Conservation (phyloP, 306 rosid genomes). For the Spatholobus suberectus region DNA sequence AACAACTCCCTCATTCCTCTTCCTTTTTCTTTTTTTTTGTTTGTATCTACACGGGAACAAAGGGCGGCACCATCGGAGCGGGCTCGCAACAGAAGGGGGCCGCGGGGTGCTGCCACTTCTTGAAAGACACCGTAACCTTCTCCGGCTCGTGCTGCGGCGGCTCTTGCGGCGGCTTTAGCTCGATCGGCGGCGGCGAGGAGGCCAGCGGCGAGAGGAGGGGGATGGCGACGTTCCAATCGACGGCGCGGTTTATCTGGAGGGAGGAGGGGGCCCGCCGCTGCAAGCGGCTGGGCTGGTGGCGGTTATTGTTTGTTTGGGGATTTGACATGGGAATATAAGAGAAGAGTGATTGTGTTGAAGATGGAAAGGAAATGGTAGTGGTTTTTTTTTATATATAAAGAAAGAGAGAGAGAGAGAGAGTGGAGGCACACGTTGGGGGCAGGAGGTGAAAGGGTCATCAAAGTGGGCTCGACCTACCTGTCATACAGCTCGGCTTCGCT, state of each 20-base stretch:
- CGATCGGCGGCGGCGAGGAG: constrained; percentile 62
- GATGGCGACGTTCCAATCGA: constrained; percentile 89
- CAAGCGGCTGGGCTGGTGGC: constrained; percentile 67
- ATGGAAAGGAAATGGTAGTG: background rate
- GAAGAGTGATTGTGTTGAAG: background rate
- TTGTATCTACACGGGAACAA: constrained; percentile 57
- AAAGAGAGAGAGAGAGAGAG: background rate
- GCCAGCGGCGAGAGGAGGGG: constrained; percentile 83
- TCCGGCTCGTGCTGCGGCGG: constrained; percentile 50
- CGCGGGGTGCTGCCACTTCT: constrained; percentile 98
- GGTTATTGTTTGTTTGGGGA: constrained; percentile 18
- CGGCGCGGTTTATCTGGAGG: constrained; percentile 59
- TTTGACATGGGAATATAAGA: constrained; percentile 60
- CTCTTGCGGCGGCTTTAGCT: constrained; percentile 38
- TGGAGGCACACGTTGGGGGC: constrained; percentile 3
- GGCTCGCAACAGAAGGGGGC: constrained; percentile 84
- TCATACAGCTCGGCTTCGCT: constrained; percentile 39
- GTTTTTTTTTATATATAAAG: background rate
- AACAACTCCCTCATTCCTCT: background rate
- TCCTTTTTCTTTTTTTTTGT: background rate
- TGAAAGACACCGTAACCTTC: constrained; percentile 48
- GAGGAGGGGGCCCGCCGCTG: constrained; percentile 89
- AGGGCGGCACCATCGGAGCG: constrained; percentile 58
- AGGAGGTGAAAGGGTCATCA: constrained; percentile 1
- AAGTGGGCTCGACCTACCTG: constrained; percentile 17